Base-by-base conservation (phyloP, 306 rosid genomes). In the Vachellia collinsii region DNA sequence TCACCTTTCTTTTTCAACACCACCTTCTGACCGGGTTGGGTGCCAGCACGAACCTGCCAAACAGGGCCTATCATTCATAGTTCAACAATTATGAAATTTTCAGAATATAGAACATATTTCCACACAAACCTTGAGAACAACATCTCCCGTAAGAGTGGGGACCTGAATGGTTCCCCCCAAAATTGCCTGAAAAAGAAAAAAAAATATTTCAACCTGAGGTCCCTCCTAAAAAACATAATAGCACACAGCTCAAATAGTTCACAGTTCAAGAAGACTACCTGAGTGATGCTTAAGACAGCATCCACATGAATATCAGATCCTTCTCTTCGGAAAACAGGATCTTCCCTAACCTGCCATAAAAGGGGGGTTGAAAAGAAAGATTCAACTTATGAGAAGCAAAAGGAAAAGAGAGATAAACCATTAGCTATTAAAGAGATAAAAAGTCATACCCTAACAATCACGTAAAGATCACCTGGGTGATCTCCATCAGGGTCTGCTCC, bases 1-100 rank as follows among this genome's bases (percentile, higher is more conserved):
- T 78, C 58, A 94, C 98, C 98, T 92, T 94, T 94, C 94, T 94
- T 90, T 88, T 92, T 94, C 77, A 94, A 85, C 82, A 94, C 97
- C 77, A 92, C 97, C 89, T 92, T 92, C 85, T 92, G 97, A 81
- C 97, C 90, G 17, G 93, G 94, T 85, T 92, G 97, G 70, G 97
- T 92, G 70, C 97, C 93, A 65, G 93, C 83, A n/a, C 89, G 97
- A 48, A 94, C 97, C 98, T 92, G 83, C 76, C 76, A 84, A 85
- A 75, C 23, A 81, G 43, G 10, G 73, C 19, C 0, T 44, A 4
- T 77, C 17, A 58, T 76, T 62, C 74, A 74, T 41, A 73, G 54
- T 67, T 85, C 61, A 61, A 25, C 67, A 53, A 56, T 76, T 22
- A 39, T 71, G 29, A 61, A 63, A 48, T 79, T 78, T 47, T 62